Base-by-base conservation (phyloP, 306 rosid species). In the Cotoneaster glaucophyllus region DNA sequence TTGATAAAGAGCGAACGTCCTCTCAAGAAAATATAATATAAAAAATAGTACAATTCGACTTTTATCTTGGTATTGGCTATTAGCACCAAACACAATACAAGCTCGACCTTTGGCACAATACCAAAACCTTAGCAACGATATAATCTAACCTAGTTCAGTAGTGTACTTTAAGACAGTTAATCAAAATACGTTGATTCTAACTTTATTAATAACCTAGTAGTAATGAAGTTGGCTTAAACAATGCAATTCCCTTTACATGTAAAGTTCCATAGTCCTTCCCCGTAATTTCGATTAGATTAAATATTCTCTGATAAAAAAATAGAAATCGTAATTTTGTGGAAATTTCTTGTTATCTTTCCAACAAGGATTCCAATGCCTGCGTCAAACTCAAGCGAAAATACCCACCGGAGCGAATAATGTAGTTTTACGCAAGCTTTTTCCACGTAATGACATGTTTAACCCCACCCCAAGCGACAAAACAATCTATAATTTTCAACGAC, bases 231-330 rank as follows among this genome's bases (percentile, higher is more conserved):
- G 18, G 6, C 3, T 48, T 15, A 2, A 48, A 2, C 8, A 48
- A 0, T 14, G 6, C 17, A 15, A 4, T 48, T 0, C 3, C 0
- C 1, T 45, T 4, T 48, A 14, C 53, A 14, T 48, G 53, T 4
- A 48, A 14, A 34, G 53, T 14, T 48, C 2, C 0, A 14, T 13
- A 1, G 3, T 1, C 53, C 0, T 48, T 48, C 0, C 0, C 0
- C 0, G 7, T 48, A 48, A 48, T 15, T 48, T 48, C 2, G 6
- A 48, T 15, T 48, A 48, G 4, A 48, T 15, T 15, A 48, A 48
- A 48, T 15, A 48, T 48, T 48, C 54, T 48, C 4, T 0, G 17
- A 48, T 15, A 15, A 48, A 48, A 5, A 6, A 14, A 4, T 0
- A 48, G 54, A 48, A 48, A 48, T 48, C 1, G 21, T 48, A 14